A percentile compares a stretch with the other conserved stretches of the same genome.
These are phyloP conservation scores for Parasarocladium wereldwijsianum DNA, from an alignment of 2,329 filamentous ascomycete species.

Conservation along the genomic window DNA sequence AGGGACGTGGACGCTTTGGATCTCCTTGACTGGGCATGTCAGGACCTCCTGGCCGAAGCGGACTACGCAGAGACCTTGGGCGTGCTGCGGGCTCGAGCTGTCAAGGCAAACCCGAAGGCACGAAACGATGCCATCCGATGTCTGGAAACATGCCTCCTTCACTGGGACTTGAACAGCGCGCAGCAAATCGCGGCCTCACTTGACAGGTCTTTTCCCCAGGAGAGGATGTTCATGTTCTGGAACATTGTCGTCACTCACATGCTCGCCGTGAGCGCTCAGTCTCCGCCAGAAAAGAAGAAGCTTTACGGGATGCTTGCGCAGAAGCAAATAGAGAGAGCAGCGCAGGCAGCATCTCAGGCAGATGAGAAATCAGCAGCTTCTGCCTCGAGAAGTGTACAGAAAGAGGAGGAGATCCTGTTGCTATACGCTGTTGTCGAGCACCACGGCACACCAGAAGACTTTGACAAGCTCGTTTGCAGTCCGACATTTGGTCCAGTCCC, in stretches of 20 bases:
- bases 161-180: constrained; percentile 40
- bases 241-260: constrained; percentile 39
- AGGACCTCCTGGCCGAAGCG: constrained; percentile 19
- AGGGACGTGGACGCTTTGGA: constrained; percentile 36
- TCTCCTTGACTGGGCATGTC: constrained; percentile 39
- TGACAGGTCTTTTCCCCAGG: constrained; percentile 33
- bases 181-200: constrained; percentile 43
- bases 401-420: constrained; percentile 35
- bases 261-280: constrained; percentile 34
- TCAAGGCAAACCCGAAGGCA: constrained; percentile 36
- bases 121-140: constrained; percentile 25
- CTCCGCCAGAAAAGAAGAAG: constrained; percentile 31
- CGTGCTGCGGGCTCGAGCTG: constrained; percentile 31
- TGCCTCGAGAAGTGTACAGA: constrained; percentile 24
- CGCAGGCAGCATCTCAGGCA: constrained; percentile 16
- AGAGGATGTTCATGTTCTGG: constrained; percentile 36
- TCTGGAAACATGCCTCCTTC: constrained; percentile 35
- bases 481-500: constrained; percentile 24
- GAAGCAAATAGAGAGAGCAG: constrained; percentile 35
- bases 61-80: constrained; percentile 34
- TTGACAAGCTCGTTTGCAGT: constrained; percentile 22
- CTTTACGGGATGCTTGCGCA: constrained; percentile 35
- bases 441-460: constrained; percentile 27
- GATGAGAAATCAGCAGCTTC: constrained; percentile 11
- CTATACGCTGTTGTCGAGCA: constrained; percentile 31